phyloP scores from a whole-genome alignment of 345 rosid genomes.

The Populus pruinosa region DNA sequence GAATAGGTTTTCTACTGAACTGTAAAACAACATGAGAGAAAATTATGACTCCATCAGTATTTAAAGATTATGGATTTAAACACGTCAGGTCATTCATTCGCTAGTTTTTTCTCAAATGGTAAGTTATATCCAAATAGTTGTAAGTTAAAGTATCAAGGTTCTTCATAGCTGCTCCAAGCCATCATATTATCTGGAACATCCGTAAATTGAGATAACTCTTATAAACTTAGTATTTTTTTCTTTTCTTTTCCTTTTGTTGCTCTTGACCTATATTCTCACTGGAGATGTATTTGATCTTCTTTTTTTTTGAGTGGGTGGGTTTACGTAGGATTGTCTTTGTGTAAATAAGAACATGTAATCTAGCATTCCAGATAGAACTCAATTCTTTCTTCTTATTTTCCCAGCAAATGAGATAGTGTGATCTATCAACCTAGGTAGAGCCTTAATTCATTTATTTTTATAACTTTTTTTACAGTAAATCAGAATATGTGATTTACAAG shows the following conservation, averaged over 20 bases:
- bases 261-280: background rate
- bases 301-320: too few relatives aligned
- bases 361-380: background rate
- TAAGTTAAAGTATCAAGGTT: background rate
- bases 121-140: background rate
- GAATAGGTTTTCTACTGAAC: background rate
- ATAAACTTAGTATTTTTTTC: background rate
- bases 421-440: background rate
- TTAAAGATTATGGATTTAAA: background rate
- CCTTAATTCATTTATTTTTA: background rate
- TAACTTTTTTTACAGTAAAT: constrained; percentile 42
- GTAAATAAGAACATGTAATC: too few relatives aligned
- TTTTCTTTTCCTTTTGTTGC: background rate
- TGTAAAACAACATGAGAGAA: background rate
- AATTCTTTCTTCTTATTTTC: background rate
- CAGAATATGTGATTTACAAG: constrained; percentile 66
- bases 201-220: background rate
- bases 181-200: background rate
- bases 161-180: background rate
- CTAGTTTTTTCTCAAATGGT: background rate
- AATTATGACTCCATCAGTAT: background rate
- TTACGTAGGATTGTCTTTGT: background rate
- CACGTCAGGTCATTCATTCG: background rate
- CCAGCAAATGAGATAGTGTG: background rate
- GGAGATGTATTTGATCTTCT: background rate